These are phyloP conservation scores for Rhizophagus clarus DNA, from an alignment of 192 early-diverging fungal genomes.

Conservation along the genomic window DNA sequence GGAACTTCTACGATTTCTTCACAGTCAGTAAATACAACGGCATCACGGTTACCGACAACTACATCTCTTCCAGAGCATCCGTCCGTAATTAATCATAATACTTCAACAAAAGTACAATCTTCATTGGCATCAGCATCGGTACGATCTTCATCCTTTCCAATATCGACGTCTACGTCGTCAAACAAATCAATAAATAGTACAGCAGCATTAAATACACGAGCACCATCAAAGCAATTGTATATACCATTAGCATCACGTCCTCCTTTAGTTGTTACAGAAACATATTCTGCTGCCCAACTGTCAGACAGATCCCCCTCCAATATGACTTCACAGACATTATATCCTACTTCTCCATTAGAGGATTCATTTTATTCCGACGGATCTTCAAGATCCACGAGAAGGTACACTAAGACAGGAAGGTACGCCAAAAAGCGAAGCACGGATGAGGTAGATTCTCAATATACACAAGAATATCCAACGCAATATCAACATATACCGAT, in stretches of 20 bases:
- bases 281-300: not conserved
- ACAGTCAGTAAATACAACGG: not conserved
- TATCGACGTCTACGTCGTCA: not conserved
- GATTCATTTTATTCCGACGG: not conserved
- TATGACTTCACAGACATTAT: not conserved
- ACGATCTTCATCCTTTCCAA: not conserved
- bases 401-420: conserved; percentile 62
- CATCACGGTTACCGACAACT: not conserved
- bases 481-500: not conserved
- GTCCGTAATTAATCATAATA: conserved; percentile 30
- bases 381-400: conserved; percentile 40
- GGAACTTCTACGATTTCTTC: not conserved
- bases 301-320: not conserved
- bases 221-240: not conserved
- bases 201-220: not conserved
- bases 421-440: conserved; percentile 57
- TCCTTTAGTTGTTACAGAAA: not conserved
- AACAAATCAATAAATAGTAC: not conserved
- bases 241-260: not conserved
- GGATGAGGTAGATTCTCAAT: conserved; percentile 14
- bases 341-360: not conserved
- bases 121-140: conserved; percentile 35
- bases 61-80: not conserved
- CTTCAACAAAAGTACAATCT: conserved; percentile 62
- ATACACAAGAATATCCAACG: not conserved